These are phyloP conservation scores for Sporothrix euskadiensis DNA, from an alignment of 2,329 filamentous ascomycete species.

Conservation along the genomic window DNA sequence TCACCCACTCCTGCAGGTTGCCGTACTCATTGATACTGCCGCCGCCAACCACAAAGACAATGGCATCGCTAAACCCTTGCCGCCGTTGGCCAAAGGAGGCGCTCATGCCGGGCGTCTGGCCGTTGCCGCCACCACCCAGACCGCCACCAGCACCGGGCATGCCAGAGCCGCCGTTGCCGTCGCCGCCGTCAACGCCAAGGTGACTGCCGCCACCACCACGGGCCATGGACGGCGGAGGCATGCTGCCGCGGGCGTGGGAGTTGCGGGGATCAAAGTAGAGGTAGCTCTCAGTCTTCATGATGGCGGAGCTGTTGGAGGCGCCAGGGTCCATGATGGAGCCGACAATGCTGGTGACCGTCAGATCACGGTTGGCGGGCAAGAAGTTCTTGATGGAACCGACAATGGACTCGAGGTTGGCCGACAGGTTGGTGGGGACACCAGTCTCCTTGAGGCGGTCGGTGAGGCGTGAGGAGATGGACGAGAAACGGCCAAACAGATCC, in stretches of 20 bases:
- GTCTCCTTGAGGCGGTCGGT: constrained; percentile 94
- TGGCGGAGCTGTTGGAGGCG: constrained; percentile 83
- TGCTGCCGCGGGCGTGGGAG: constrained; percentile 86
- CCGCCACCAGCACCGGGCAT: constrained; percentile 42
- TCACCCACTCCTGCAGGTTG: constrained; percentile 94
- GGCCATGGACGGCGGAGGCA: constrained; percentile 73
- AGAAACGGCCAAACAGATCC: constrained; percentile 91
- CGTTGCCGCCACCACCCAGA: constrained; percentile 34
- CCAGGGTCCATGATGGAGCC: constrained; percentile 97
- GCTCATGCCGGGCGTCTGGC: constrained; percentile 63
- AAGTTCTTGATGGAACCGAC: constrained; percentile 98
- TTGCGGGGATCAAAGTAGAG: constrained; percentile 96
- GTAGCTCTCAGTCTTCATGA: constrained; percentile 94
- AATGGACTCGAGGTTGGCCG: constrained; percentile 86
- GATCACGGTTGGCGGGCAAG: constrained; percentile 89
- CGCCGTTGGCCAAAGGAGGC: constrained; percentile 89
- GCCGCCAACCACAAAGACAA: constrained; percentile 93
- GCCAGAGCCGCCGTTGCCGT: constrained; percentile 42
- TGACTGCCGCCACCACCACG: constrained; percentile 46
- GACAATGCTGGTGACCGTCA: constrained; percentile 96
- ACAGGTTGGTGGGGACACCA: constrained; percentile 66
- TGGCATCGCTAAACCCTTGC: constrained; percentile 84
- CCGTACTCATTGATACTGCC: constrained; percentile 99
- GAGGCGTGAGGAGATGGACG: constrained; percentile 84
- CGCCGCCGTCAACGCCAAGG: constrained; percentile 31